A percentile compares a stretch with the other conserved stretches of the same genome.
These are phyloP conservation scores for Dendrostoma leiphaemia DNA, from an alignment of 2,329 filamentous ascomycete species.

Conservation along the genomic window DNA sequence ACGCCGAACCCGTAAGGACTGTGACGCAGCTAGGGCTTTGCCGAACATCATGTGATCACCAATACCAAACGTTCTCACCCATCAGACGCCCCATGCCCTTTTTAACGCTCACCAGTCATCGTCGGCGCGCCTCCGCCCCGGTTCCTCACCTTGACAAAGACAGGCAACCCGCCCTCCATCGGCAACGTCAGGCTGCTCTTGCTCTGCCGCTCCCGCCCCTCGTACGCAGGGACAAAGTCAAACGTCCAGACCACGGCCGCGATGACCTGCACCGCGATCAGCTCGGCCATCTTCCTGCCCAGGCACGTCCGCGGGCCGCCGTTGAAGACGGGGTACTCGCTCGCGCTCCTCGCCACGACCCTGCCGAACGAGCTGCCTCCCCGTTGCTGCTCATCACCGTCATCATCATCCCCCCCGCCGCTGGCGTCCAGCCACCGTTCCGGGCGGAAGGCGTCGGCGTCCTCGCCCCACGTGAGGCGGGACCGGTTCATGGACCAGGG, in stretches of 20 bases:
- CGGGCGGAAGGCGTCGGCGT: conserved; percentile 55
- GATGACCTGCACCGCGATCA: conserved; percentile 56
- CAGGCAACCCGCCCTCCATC: conserved; percentile 60
- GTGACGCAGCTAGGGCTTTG: no score
- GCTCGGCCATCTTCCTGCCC: conserved; percentile 64
- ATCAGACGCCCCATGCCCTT: no score
- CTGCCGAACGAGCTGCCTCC: background rate
- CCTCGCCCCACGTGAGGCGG: conserved; percentile 51
- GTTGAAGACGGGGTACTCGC: conserved; percentile 65
- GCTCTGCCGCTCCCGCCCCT: conserved; percentile 46
- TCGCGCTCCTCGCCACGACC: conserved; percentile 33
- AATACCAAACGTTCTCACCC: background rate
- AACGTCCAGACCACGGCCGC: conserved; percentile 48
- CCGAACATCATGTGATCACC: no score
- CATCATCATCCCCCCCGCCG: conserved; percentile 28
- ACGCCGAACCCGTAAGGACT: no score
- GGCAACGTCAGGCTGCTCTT: conserved; percentile 62
- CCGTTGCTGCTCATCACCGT: background rate
- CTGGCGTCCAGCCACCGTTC: conserved; percentile 49
- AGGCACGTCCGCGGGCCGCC: conserved; percentile 60
- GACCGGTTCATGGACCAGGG: conserved; percentile 64
- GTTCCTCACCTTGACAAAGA: conserved; percentile 30
- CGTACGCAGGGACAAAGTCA: conserved; percentile 45
- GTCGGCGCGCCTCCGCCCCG: background rate
- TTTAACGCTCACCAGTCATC: background rate